Evolutionary conservation across 2,329 filamentous ascomycete genomes (phyloP).

Genomic region (Penicillium aurantiogriseum): DNA sequence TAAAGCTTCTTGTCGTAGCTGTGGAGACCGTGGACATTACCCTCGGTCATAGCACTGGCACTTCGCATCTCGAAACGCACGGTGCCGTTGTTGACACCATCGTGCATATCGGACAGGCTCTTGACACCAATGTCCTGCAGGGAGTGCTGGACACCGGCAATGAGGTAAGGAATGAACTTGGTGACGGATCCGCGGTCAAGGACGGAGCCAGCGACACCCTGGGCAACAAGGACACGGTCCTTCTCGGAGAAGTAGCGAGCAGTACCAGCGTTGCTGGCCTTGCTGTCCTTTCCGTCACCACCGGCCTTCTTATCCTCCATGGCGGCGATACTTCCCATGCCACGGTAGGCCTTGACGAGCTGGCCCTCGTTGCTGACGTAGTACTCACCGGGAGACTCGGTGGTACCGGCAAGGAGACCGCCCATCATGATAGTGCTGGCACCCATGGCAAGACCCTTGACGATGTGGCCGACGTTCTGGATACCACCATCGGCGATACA

Average conservation of each 20-base stretch:
- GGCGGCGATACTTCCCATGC: slow-evolving; percentile 97
- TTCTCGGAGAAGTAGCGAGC: slow-evolving; percentile 98
- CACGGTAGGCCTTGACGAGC: slow-evolving; percentile 98
- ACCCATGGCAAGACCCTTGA: slow-evolving; percentile 93
- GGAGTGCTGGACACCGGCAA: slow-evolving; percentile 94
- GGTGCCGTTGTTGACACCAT: slow-evolving; percentile 68
- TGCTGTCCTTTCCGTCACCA: slow-evolving; percentile 65
- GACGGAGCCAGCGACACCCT: slow-evolving; percentile 80
- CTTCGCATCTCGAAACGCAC: slow-evolving; percentile 94
- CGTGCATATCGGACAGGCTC: slow-evolving; percentile 74
- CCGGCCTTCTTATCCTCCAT: slow-evolving; percentile 99
- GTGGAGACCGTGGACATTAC: slow-evolving; percentile 93
- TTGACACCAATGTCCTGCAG: slow-evolving; percentile 90
- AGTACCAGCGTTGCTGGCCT: slow-evolving; percentile 81
- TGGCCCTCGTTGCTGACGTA: slow-evolving; percentile 96
- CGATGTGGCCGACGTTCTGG: slow-evolving; percentile 97
- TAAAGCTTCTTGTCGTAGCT: slow-evolving; percentile 99
- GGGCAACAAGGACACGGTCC: slow-evolving; percentile 88
- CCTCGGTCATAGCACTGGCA: slow-evolving; percentile 91
- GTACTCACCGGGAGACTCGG: slow-evolving; percentile 93
- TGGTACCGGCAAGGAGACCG: slow-evolving; percentile 92
- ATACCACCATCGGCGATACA: slow-evolving; percentile 98
- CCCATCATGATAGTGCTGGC: slow-evolving; percentile 99
- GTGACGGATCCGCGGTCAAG: slow-evolving; percentile 68
- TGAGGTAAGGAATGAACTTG: slow-evolving; percentile 94